Base-by-base conservation (phyloP, 176 grass and related monocot genomes). In the Raddia guianensis region DNA sequence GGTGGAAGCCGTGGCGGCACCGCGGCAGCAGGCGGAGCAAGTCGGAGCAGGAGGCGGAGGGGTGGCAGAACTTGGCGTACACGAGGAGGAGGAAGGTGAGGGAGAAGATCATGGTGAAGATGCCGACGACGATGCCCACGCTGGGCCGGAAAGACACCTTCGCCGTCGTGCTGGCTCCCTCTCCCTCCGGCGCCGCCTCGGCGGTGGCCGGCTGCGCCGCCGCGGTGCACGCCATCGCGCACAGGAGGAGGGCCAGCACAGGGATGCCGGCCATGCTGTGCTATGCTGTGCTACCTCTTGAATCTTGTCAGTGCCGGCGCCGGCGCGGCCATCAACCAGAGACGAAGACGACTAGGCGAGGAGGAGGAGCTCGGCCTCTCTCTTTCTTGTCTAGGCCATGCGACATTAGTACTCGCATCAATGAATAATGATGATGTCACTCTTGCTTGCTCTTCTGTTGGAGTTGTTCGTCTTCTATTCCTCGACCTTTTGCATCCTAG, bases 31-130 rank as follows among this genome's bases (percentile, higher is more conserved):
- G 87, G 64, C 93, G 93, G 63, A 95, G 82, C 32, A 92, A 63
- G 63, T 95, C 90, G 5, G 85, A 40, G 2, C 8, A 15, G 44
- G 64, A 6, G 19, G 75, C 14, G 16, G 83, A 66, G 11, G 80
- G 40, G 75, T 90, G 89, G 90, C 96, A 95, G 82, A 95, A 95
- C 80, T 99, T 99, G 68, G 96, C 93, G 77, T 99, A 99, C 86
- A 99, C 86, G 54, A 99, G 86, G 57, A 99, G 84, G 51, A 99
- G 21, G 50, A 95, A 86, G 67, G 87, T 99, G 82, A 95, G 86
- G 21, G 93, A 88, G 82, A 99, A 99, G 82, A 93, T 91, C 80
- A 95, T 77, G 76, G 89, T 80, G 84, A 99, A 95, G n/a, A 99
- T 86, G 67, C 93, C 90, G 33, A 99, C 86, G 44, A 99, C 96